These are phyloP conservation scores for Fraxinus pennsylvanica DNA, from an alignment of 257 asterid species.

Conservation along the genomic window DNA sequence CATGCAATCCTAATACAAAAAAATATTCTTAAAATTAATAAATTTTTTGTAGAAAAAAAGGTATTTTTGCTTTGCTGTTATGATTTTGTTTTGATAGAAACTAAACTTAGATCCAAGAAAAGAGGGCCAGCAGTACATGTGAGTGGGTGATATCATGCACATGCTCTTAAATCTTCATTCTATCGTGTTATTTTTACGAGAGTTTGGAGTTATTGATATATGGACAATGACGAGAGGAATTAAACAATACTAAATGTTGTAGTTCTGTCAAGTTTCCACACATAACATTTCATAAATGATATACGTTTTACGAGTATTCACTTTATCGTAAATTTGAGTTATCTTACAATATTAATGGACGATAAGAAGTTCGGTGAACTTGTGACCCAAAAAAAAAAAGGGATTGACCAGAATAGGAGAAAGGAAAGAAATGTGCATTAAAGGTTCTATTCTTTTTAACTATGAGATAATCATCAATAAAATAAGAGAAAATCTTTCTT, in stretches of 20 bases:
- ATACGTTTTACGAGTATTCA: no score
- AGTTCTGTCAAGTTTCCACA: no score
- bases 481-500: background rate
- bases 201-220: no score
- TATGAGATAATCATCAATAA: background rate
- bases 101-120: background rate
- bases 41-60: constrained; percentile 1
- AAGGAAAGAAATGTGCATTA: background rate
- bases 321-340: no score
- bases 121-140: background rate
- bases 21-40: background rate
- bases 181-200: no score
- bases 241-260: no score
- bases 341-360: no score
- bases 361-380: no score
- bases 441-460: background rate
- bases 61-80: background rate
- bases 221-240: no score
- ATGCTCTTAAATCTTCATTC: background rate
- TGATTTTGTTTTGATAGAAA: background rate
- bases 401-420: background rate
- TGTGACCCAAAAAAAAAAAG: no score
- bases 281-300: no score
- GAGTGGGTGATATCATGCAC: background rate
- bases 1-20: background rate